Evolutionary conservation across 768 basidiomycete genomes (phyloP).

Genomic region (Exsudoporus frostii): DNA sequence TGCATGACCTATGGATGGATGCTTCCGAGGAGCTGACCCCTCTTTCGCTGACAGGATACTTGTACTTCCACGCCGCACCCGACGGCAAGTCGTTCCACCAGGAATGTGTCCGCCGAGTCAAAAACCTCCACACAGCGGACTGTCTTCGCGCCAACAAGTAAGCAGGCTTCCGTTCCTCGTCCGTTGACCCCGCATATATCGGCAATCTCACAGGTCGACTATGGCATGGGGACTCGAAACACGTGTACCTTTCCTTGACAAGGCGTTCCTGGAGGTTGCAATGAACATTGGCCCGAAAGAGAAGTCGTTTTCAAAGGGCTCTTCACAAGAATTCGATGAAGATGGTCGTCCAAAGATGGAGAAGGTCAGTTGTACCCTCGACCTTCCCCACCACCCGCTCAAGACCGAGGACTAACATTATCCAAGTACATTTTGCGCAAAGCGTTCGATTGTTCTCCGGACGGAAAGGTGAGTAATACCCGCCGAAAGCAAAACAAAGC

Average conservation of each 20-base stretch:
- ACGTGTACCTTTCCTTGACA: slow-evolving; percentile 98
- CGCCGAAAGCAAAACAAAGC: neutral
- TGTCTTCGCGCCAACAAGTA: slow-evolving; percentile 98
- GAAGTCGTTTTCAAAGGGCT: slow-evolving; percentile 89
- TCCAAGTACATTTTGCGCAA: slow-evolving; percentile 88
- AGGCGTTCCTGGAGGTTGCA: slow-evolving; percentile 88
- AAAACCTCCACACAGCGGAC: slow-evolving; percentile 96
- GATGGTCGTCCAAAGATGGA: slow-evolving; percentile 94
- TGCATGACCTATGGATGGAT: neutral
- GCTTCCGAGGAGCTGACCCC: slow-evolving; percentile 4
- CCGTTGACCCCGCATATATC: neutral
- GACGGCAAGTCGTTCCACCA: slow-evolving; percentile 87
- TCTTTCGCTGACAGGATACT: slow-evolving; percentile 63
- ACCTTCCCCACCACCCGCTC: neutral
- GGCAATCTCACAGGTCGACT: slow-evolving; percentile 63
- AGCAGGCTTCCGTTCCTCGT: slow-evolving; percentile 17
- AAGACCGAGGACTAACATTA: slow-evolving; percentile 10
- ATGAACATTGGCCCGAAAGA: slow-evolving; percentile 87
- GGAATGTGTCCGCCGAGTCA: slow-evolving; percentile 91
- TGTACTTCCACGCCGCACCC: slow-evolving; percentile 99
- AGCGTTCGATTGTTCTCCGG: slow-evolving; percentile 86
- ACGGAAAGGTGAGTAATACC: slow-evolving; percentile 55
- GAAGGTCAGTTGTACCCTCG: slow-evolving; percentile 55
- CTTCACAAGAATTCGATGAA: slow-evolving; percentile 65
- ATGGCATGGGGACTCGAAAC: slow-evolving; percentile 99